Evolutionary conservation across 2,329 filamentous ascomycete species (phyloP), one percentile per base, ranked within the genome.

Genomic region (Diaporthe sp.): DNA sequence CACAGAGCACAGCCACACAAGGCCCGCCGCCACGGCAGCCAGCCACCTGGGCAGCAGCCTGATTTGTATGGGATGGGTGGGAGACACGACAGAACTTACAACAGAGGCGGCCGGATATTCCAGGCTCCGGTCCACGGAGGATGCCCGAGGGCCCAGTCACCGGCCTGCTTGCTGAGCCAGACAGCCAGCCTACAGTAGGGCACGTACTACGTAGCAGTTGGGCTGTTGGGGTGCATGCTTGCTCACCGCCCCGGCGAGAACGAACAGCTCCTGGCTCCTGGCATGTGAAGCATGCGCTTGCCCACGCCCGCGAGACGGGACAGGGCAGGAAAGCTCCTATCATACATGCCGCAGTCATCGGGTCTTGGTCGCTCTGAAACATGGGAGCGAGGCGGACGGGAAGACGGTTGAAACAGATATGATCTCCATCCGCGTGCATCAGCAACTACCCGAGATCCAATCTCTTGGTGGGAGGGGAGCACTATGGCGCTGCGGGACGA

Each of bases 51-150:
- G 37, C 15, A 37, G 58, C 25, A 61, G 37, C 58, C 58, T 61
- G 58, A 37, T 10, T 42, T 19, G 56, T 15, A 15, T n/a, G 39
- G 59, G 25, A n/a, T n/a, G 7, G 61, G 37, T 65, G 59, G 59
- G 42, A 35, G 42, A 35, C 39, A 65, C 42, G 42, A 65, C 42
- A 65, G 39, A 19, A 30, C 27, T 30, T 7, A 39, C 42, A 42
- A n/a, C n/a, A 61, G 13, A 42, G 13, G 37, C 42, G 19, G 30
- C 19, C 61, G 27, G 42, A 35, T 25, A 50, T n/a, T 27, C 27
- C 42, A 65, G 19, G 61, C 42, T 66, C 61, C 61, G 61, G 44
- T 66, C 61, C 30, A 51, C 61, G 61, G 61, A 50, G 61, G 44
- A 27, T 50, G 61, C 30, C 61, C 61, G 30, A 66, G 35, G 7